These are phyloP conservation scores for Terfezia claveryi DNA, from an alignment of 495 filamentous ascomycete genomes.

Conservation along the genomic window DNA sequence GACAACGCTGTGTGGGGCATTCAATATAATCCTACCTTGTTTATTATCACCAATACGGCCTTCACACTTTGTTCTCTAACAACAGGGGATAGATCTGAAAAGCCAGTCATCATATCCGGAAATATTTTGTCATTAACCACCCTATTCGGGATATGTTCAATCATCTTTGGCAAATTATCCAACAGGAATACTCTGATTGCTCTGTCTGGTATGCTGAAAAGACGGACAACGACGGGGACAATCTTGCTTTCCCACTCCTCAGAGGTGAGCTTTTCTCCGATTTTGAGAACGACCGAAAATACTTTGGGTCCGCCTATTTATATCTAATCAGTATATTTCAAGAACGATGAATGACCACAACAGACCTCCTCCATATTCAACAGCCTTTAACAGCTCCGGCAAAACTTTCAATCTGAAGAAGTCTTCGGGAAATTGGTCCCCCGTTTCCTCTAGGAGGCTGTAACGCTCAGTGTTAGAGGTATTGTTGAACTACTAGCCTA, in stretches of 20 bases:
- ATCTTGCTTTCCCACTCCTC: constrained; percentile 75
- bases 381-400: constrained; percentile 85
- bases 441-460: constrained; percentile 65
- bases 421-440: constrained; percentile 87
- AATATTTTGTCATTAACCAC: constrained; percentile 92
- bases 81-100: constrained; percentile 72
- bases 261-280: constrained; percentile 59
- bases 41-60: constrained; percentile 61
- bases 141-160: constrained; percentile 72
- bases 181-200: constrained; percentile 80
- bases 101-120: constrained; percentile 82
- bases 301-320: constrained; percentile 56
- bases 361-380: constrained; percentile 72
- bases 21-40: constrained; percentile 27
- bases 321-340: not conserved
- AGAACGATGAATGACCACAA: not conserved
- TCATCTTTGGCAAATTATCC: constrained; percentile 76
- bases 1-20: not conserved
- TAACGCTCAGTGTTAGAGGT: not conserved
- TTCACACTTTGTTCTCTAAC: constrained; percentile 92
- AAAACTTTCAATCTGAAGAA: constrained; percentile 95
- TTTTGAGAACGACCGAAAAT: constrained; percentile 69
- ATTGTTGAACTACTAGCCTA: constrained; percentile 1
- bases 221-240: constrained; percentile 64
- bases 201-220: constrained; percentile 80